These are phyloP conservation scores for Fraxinus latifolia DNA, from an alignment of 305 asterid species.

Conservation along the genomic window DNA sequence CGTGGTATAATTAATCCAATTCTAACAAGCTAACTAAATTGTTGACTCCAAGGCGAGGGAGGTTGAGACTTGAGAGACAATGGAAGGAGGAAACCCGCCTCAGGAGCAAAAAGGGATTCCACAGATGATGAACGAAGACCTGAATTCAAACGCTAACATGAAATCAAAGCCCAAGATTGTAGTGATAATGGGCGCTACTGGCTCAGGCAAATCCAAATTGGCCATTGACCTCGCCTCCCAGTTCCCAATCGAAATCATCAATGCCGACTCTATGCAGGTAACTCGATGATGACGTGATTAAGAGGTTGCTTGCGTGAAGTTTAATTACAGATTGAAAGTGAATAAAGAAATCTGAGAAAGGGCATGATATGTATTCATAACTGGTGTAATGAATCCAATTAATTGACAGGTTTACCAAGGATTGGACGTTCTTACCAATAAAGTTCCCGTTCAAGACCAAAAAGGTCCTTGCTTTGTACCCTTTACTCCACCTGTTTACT, in stretches of 20 bases:
- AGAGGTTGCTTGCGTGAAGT: neutral
- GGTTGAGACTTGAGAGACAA: neutral
- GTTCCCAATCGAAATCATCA: constrained; percentile 78
- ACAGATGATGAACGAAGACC: neutral
- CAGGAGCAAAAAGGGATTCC: neutral
- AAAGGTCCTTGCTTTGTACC: constrained; percentile 46
- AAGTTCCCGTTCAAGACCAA: constrained; percentile 66
- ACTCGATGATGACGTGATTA: neutral
- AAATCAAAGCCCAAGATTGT: constrained; percentile 55
- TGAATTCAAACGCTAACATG: neutral
- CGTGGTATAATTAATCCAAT: neutral
- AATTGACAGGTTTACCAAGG: constrained; percentile 62
- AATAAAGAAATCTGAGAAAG: neutral
- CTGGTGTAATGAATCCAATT: neutral
- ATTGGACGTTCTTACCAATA: constrained; percentile 83
- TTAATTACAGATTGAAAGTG: neutral
- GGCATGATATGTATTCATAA: neutral
- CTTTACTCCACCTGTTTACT: neutral
- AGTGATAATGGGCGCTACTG: constrained; percentile 86
- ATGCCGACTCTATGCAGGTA: constrained; percentile 97
- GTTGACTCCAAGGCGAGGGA: neutral
- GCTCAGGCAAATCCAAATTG: constrained; percentile 84
- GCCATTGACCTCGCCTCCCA: constrained; percentile 77
- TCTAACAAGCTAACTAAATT: neutral
- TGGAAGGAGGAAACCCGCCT: constrained; percentile 27